Base-by-base conservation (phyloP, 345 rosid genomes). In the Euphorbia peplus region DNA sequence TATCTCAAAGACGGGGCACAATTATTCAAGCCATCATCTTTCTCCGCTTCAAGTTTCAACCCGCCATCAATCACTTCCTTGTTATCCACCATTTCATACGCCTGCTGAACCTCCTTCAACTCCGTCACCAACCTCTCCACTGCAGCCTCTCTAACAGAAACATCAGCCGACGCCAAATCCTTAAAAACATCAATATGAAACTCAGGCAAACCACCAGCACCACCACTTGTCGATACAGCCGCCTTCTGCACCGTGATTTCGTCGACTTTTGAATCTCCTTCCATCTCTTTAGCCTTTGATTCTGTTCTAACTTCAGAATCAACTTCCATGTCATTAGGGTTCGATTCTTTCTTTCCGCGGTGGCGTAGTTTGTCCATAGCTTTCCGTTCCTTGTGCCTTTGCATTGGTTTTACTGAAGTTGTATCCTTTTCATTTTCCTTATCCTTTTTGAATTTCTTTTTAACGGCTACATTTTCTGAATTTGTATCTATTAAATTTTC, bases 1-100 rank as follows among this genome's bases (percentile, higher is more conserved):
- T 95, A 92, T 77, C 96, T 83, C 47, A 95, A 57, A 52, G 93
- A 87, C 2, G 98, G 95, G 0, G 96, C 99, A 76, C 96, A 90
- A 51, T 84, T 73, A 74, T 84, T 82, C 80, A 95, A 81, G 15
- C 99, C 99, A 57, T 88, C 98, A 78, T 95, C 88, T 71, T 86
- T 95, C 62, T 87, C 86, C 18, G 99, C 98, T 76, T 90, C 97
- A 71, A 92, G 76, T 77, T 86, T 86, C 73, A 81, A 67, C 16
- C 83, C 89, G 41, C 83, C 76, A 16, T 82, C 84, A 19, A 79
- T 78, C 73, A 77, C 69, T 9, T 80, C 89, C 78, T 88, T 85
- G 59, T 82, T 78, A 48, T 78, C 83, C 0, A 83, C 68, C 71
- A 60, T 66, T 70, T 87, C 88, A 67, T 86, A 92, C 0, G 83